These are phyloP conservation scores for Mycosphaerella arachidis DNA, from an alignment of 2,329 filamentous ascomycete genomes.

Conservation along the genomic window DNA sequence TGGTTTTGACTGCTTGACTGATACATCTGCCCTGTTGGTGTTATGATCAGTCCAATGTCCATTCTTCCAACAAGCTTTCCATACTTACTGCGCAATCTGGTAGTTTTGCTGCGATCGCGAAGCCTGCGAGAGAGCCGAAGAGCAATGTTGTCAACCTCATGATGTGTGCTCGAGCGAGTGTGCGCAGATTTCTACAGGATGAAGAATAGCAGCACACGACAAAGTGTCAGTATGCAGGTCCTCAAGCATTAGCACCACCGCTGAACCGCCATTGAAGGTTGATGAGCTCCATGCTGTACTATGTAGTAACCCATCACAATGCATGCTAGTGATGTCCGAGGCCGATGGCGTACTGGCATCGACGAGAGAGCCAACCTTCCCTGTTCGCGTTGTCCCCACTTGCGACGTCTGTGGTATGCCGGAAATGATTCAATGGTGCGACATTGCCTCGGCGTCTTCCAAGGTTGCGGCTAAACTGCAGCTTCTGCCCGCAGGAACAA, in stretches of 20 bases:
- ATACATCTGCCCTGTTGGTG: background rate
- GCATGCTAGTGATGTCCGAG: background rate
- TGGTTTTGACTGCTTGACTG: background rate
- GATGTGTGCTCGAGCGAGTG: background rate
- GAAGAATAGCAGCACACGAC: background rate
- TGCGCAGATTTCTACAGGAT: background rate
- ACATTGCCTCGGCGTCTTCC: background rate
- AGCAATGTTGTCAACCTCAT: background rate
- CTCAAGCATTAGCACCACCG: background rate
- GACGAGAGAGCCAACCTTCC: background rate
- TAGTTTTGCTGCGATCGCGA: background rate
- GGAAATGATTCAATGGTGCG: background rate
- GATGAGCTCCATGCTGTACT: background rate
- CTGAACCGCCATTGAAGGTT: background rate
- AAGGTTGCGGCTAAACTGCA: background rate
- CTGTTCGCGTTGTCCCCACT: background rate
- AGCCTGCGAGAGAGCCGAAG: background rate
- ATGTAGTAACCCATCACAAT: background rate
- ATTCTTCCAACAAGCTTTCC: no score
- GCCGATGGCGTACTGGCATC: background rate
- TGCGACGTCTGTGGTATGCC: background rate
- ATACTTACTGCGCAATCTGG: background rate
- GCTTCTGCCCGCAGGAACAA: background rate
- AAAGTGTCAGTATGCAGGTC: background rate
- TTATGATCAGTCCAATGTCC: background rate